phyloP scores from a whole-genome alignment of 2,329 filamentous ascomycete species.

The Hymenoscyphus salicellus region DNA sequence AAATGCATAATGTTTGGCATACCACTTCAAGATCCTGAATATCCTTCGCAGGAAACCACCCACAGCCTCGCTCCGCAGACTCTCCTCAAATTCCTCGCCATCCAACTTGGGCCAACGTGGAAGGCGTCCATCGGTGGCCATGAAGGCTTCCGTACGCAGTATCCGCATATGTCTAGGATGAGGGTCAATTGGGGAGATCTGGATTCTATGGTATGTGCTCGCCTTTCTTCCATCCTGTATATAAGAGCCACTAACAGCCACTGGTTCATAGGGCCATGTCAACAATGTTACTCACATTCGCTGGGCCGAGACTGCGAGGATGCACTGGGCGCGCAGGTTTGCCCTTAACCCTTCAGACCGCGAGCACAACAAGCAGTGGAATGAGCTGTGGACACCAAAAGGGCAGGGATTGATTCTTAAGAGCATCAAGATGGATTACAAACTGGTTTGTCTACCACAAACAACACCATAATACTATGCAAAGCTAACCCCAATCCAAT shows the following conservation, averaged over 20 bases:
- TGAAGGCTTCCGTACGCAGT: neutral
- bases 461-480: neutral
- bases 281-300: slow-evolving; percentile 84
- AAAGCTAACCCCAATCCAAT: slow-evolving; percentile 5
- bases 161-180: slow-evolving; percentile 57
- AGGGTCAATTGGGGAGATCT: slow-evolving; percentile 82
- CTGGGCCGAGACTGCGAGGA: slow-evolving; percentile 76
- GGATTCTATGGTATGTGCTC: slow-evolving; percentile 57
- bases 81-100: neutral
- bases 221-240: neutral
- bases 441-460: slow-evolving; percentile 63
- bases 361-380: slow-evolving; percentile 61
- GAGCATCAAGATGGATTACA: slow-evolving; percentile 79
- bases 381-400: slow-evolving; percentile 62
- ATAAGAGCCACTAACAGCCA: slow-evolving; percentile 2
- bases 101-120: neutral
- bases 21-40: slow-evolving; percentile 18
- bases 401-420: slow-evolving; percentile 72
- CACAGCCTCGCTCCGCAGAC: too few relatives aligned
- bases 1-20: slow-evolving; percentile 71
- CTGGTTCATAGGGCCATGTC: slow-evolving; percentile 74
- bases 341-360: slow-evolving; percentile 63
- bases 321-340: slow-evolving; percentile 75
- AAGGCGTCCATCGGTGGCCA: neutral
- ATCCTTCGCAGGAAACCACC: too few relatives aligned